Base-by-base conservation (phyloP, 306 rosid genomes). In the Malus asiatica region DNA sequence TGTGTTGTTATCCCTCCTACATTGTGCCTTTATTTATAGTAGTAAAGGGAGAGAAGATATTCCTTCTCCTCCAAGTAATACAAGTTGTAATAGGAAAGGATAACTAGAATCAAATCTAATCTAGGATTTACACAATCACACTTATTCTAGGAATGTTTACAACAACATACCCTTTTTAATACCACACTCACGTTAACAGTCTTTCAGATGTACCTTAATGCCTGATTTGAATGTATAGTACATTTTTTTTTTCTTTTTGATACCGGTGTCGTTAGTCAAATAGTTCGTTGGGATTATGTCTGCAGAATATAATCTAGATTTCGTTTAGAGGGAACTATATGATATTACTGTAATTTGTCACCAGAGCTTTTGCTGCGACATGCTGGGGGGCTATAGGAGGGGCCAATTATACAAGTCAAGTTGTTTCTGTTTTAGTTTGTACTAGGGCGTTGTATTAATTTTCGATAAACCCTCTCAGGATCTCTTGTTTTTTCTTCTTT, bases 181-280 rank as follows among this genome's bases (percentile, higher is more conserved):
- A 25, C 25, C 25, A 25, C 25, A 25, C 25, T 25, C 25, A 25
- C 25, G 25, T 25, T 25, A 25, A 25, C 25, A 25, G 78, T 60
- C 82, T 51, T 51, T 76, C 15, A 79, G 62, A 66, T 73, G 78
- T 80, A 81, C 66, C 67, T 66, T 38, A 74, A 60, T 77, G 80
- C 67, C 81, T 67, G 72, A 65, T 80, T 82, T 64, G 58, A 74
- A 71, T 78, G 83, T 85, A 80, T 69, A 40, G 45, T 90, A 78
- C 77, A 63, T 27, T 77, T 77, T 68, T 63, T n/a, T 62, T 77
- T 77, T 69, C 57, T 63, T 15, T 11, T 46, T 68, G 38, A 46
- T 57, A 70, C 60, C 5, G 74, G 63, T 77, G 71, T 71, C 59
- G 38, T 59, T 63, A 71, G 86, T 83, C 83, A 44, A 48, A 72